Conservation (phyloP, 495 filamentous ascomycete species). For the Penicillium parvum region DNA sequence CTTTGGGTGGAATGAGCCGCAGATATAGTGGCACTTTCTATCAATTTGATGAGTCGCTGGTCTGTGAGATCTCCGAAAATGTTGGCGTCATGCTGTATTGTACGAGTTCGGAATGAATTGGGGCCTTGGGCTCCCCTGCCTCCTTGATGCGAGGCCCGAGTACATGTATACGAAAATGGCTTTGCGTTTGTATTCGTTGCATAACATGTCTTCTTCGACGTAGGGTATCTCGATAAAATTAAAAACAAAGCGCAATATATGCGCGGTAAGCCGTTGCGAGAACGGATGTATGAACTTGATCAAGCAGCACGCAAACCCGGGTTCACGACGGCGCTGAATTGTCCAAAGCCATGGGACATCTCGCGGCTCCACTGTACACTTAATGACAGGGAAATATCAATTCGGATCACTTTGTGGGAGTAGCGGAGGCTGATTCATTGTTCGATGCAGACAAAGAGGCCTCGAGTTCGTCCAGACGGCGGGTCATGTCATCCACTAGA, state of each 20-base stretch:
- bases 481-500: conserved; percentile 92
- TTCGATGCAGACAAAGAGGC: conserved; percentile 42
- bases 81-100: conserved; percentile 12
- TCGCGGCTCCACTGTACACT: too few species aligned
- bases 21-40: too few species aligned
- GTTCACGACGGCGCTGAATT: background rate
- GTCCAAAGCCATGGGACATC: too few species aligned
- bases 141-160: background rate
- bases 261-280: too few species aligned
- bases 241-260: conserved; percentile 3
- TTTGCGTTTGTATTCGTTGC: too few species aligned
- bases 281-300: too few species aligned
- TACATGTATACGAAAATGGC: conserved; percentile 3
- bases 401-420: conserved; percentile 10
- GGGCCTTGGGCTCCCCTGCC: background rate
- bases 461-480: conserved; percentile 83
- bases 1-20: too few species aligned
- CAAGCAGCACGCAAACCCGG: background rate
- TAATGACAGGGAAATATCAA: too few species aligned
- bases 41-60: too few species aligned
- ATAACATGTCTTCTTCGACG: conserved; percentile 11
- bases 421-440: conserved; percentile 14
- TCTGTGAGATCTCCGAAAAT: too few species aligned
- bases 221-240: conserved; percentile 23
- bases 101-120: conserved; percentile 14